phyloP scores from a whole-genome alignment of 768 basidiomycete species.

The Russula lepida region DNA sequence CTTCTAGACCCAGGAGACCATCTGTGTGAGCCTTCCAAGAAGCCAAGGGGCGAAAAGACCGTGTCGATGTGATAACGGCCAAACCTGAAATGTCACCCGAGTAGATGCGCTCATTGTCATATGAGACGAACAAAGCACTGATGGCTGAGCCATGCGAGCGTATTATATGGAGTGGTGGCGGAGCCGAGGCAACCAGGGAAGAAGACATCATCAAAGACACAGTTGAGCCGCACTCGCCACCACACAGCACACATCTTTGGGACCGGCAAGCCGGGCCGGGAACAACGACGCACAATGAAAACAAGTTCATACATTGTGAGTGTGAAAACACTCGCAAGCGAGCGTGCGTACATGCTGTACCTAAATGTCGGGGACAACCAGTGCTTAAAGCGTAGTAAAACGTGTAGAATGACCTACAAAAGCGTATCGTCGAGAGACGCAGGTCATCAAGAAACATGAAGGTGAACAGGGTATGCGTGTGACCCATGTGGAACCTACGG shows the following conservation, averaged over 20 bases:
- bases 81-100: constrained; percentile 77
- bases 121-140: constrained; percentile 51
- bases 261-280: not conserved
- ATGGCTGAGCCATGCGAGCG: constrained; percentile 64
- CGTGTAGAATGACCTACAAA: not conserved
- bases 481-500: not conserved
- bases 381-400: not conserved
- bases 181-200: constrained; percentile 18
- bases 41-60: constrained; percentile 61
- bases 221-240: not conserved
- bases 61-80: constrained; percentile 70
- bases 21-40: constrained; percentile 77
- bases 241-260: too few species aligned
- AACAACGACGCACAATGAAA: not conserved
- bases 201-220: not conserved
- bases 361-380: not conserved
- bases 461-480: constrained; percentile 9
- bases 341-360: not conserved
- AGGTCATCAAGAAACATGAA: not conserved
- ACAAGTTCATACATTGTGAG: not conserved
- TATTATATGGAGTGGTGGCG: constrained; percentile 64
- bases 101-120: constrained; percentile 72
- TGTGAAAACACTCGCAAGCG: constrained; percentile 3
- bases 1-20: constrained; percentile 69
- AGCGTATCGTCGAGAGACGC: constrained; percentile 16